phyloP scores from a whole-genome alignment of 345 rosid genomes.

The Bruguiera gymnorhiza region DNA sequence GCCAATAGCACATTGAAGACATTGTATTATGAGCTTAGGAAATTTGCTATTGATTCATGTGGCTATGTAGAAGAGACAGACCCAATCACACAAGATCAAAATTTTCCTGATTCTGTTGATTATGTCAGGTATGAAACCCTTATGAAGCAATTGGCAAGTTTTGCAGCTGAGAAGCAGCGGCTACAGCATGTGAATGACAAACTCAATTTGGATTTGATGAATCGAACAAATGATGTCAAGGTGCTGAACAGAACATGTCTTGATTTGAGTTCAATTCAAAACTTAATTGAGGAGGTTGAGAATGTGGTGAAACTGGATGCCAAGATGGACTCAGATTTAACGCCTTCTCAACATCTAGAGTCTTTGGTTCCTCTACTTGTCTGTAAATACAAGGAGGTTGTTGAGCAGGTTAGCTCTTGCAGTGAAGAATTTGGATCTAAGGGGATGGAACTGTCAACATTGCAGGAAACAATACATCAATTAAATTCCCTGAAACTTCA shows the following conservation, averaged over 20 bases:
- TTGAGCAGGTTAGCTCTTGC: constrained; percentile 32
- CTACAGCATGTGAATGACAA: constrained; percentile 50
- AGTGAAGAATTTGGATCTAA: constrained; percentile 45
- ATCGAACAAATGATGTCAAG: constrained; percentile 47
- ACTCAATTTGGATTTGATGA: constrained; percentile 53
- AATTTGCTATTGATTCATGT: constrained; percentile 42
- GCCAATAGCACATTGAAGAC: constrained; percentile 32
- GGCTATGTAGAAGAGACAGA: constrained; percentile 31
- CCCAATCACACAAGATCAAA: constrained; percentile 27
- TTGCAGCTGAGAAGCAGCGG: constrained; percentile 53
- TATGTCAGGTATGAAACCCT: constrained; percentile 40
- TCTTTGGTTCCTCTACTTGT: constrained; percentile 63
- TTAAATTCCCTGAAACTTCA: constrained; percentile 46
- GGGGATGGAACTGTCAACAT: constrained; percentile 44
- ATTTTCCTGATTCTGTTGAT: constrained; percentile 40
- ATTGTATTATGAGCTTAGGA: constrained; percentile 46
- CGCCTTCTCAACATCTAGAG: constrained; percentile 47
- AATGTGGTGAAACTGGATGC: constrained; percentile 50
- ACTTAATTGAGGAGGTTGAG: constrained; percentile 53
- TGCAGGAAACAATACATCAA: constrained; percentile 46
- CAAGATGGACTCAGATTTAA: constrained; percentile 32
- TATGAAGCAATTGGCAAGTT: constrained; percentile 45
- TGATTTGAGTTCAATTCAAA: constrained; percentile 45
- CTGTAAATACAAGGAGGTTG: constrained; percentile 52
- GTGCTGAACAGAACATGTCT: constrained; percentile 45